Evolutionary conservation across 257 asterid genomes (phyloP), one percentile per base, ranked within the genome.

Genomic region (Echites panduratus): DNA sequence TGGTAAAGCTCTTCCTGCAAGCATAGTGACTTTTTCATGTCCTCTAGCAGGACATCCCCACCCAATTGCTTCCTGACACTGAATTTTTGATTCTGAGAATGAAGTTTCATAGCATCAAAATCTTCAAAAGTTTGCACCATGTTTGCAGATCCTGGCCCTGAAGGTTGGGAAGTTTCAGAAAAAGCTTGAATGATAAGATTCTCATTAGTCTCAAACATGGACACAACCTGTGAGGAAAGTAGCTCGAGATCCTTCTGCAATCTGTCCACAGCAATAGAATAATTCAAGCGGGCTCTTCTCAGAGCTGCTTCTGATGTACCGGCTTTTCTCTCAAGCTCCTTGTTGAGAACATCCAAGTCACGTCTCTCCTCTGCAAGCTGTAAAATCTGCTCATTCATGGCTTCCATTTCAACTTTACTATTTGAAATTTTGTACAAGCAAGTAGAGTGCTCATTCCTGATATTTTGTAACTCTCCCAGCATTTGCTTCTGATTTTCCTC

Each of bases 181-280:
- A 89, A 86, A 68, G 97, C 97, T 82, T 89, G 90, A 87, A 90
- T 90, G 53, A 92, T 95, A 78, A 95, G 88, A 80, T 74, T 90
- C 72, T 92, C 96, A 59, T 92, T 95, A 7, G 93, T 87, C 87
- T 92, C 95, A 67, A 90, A 92, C 97, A 95, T 86, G 78, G 98
- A 88, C 27, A 87, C 80, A 44, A 95, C 98, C 89, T 95, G 99
- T 44, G 96, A 92, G 9, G 99, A 92, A 79, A 95, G 98, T 65
- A 95, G 88, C 82, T 87, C 96, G 52, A 95, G 97, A 70, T 95
- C 99, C 82, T 95, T 92, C 35, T 92, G 99, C 78, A 95, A 83
- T 78, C 90, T 92, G 77, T 90, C 96, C 64, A 95, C 99, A 13
- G 98, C 99, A 63, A 95, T 90, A 13, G 97, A 85, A 85, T 95